Percentiles rank a stretch among this genome's conserved stretches.
Evolutionary conservation across 768 basidiomycete genomes (phyloP).

Genomic region (Tylopilus rubrobrunneus): DNA sequence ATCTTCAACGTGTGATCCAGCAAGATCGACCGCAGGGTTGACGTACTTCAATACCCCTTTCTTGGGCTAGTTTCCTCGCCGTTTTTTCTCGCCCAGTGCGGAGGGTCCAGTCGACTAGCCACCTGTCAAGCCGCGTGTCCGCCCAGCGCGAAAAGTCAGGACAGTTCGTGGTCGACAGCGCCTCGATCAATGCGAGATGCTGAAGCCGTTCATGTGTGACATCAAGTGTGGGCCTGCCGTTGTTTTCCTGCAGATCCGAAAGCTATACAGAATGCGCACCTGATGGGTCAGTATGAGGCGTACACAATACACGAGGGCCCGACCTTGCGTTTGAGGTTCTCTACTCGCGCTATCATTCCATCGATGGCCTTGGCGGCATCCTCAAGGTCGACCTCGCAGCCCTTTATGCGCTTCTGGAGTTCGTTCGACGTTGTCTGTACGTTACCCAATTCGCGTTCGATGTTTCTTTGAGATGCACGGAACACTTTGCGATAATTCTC

Average conservation of each 20-base stretch:
- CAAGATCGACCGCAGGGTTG: conserved; percentile 16
- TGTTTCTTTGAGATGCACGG: conserved; percentile 72
- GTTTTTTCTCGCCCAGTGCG: conserved; percentile 74
- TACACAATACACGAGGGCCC: conserved; percentile 17
- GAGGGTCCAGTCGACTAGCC: conserved; percentile 91
- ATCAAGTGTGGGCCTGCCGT: conserved; percentile 56
- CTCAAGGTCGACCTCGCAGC: conserved; percentile 39
- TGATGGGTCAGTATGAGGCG: conserved; percentile 11
- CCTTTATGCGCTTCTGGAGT: conserved; percentile 45
- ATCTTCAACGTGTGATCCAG: conserved; percentile 16
- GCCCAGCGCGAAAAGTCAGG: conserved; percentile 74
- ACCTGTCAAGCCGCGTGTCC: conserved; percentile 76
- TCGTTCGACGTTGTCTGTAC: conserved; percentile 58
- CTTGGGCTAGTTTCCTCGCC: conserved; percentile 70
- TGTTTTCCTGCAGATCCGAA: conserved; percentile 44
- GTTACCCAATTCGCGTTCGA: conserved; percentile 72
- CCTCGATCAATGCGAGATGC: conserved; percentile 64
- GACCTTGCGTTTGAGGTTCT: conserved; percentile 88
- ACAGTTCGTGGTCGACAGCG: conserved; percentile 45
- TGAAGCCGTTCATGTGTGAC: conserved; percentile 73
- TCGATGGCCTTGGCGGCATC: conserved; percentile 64
- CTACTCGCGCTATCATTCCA: conserved; percentile 69
- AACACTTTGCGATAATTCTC: conserved; percentile 90
- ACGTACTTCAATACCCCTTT: conserved; percentile 76
- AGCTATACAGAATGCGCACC: conserved; percentile 35